Evolutionary conservation across 805 yeast genomes (phyloP).

Genomic region (Saccharomycopsis lassenensis): DNA sequence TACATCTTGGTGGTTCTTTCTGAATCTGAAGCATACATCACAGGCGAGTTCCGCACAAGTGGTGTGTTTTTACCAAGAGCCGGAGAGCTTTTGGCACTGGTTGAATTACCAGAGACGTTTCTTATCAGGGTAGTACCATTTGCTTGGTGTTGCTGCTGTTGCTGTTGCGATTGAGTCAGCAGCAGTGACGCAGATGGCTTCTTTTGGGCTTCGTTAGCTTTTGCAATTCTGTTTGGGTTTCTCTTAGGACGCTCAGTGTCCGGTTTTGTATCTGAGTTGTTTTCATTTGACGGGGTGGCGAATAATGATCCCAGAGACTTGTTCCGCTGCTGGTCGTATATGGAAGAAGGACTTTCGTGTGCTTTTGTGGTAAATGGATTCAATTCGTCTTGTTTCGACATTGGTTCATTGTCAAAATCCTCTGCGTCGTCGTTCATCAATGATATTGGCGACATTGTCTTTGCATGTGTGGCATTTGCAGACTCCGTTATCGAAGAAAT

Average conservation of each 20-base stretch:
- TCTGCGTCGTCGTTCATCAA: conserved; percentile 7
- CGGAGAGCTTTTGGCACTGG: conserved; percentile 7
- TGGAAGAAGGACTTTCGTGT: not conserved
- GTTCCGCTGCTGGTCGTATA: conserved; percentile 6
- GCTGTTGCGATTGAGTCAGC: no score
- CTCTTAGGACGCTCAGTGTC: conserved; percentile 5
- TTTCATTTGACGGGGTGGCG: not conserved
- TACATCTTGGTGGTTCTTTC: conserved; percentile 12
- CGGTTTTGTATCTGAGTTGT: conserved; percentile 1
- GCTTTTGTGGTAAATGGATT: conserved; percentile 12
- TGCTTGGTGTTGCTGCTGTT: no score
- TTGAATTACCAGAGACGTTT: no score
- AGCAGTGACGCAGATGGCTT: no score
- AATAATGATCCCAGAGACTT: conserved; percentile 6
- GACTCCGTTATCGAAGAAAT: not conserved
- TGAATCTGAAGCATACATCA: conserved; percentile 2
- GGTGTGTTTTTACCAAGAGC: conserved; percentile 2
- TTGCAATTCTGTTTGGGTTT: conserved; percentile 7
- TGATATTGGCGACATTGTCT: conserved; percentile 12
- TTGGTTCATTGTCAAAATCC: not conserved
- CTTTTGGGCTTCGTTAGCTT: no score
- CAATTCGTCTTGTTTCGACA: not conserved
- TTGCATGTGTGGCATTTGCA: not conserved
- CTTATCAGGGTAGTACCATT: no score
- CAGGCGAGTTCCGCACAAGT: conserved; percentile 3